phyloP scores from a whole-genome alignment of 2,329 filamentous ascomycete genomes.

The Colletotrichum shisoi region DNA sequence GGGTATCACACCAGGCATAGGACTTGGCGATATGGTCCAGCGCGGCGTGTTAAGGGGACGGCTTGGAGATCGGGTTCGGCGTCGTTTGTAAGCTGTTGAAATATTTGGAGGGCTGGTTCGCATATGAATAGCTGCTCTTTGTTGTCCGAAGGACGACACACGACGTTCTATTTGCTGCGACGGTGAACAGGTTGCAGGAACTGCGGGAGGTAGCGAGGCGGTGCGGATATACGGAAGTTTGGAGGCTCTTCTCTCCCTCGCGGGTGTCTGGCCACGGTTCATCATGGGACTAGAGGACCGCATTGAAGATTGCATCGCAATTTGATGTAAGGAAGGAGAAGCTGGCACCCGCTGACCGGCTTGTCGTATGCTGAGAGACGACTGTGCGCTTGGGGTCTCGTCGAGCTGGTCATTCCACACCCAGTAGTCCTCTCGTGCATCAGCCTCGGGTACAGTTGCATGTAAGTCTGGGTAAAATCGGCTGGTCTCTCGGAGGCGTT shows the following conservation, averaged over 20 bases:
- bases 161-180: constrained; percentile 53
- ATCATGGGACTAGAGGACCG: constrained; percentile 48
- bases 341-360: constrained; percentile 53
- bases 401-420: constrained; percentile 71
- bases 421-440: constrained; percentile 73
- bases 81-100: constrained; percentile 50
- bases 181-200: constrained; percentile 52
- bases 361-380: constrained; percentile 54
- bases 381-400: constrained; percentile 57
- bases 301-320: constrained; percentile 50
- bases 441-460: constrained; percentile 61
- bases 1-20: constrained; percentile 47
- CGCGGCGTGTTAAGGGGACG: constrained; percentile 63
- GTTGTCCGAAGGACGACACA: constrained; percentile 54
- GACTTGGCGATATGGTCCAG: constrained; percentile 61
- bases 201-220: constrained; percentile 59
- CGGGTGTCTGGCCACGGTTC: constrained; percentile 53
- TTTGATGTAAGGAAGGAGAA: constrained; percentile 54
- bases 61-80: constrained; percentile 67
- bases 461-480: constrained; percentile 59
- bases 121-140: constrained; percentile 27
- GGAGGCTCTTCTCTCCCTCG: constrained; percentile 53
- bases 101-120: constrained; percentile 45
- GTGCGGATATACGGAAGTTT: constrained; percentile 61
- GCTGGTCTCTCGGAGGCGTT: constrained; percentile 69